A percentile compares a stretch with the other conserved stretches of the same genome.
Conservation (phyloP, 1,284 basidiomycete genomes). For the Sanghuangporus sanghuang region DNA sequence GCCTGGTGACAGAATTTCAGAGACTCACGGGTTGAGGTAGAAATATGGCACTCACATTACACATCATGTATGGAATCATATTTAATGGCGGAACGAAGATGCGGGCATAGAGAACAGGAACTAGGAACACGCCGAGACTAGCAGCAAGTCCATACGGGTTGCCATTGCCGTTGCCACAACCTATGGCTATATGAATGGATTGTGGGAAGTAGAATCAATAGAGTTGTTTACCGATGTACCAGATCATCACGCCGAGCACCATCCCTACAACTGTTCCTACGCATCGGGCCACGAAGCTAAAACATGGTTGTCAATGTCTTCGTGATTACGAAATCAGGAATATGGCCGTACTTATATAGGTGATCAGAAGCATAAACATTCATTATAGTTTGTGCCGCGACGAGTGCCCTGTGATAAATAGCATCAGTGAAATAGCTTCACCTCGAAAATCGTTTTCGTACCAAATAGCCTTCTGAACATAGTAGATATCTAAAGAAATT, state of each 20-base stretch:
- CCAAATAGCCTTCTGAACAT: slow-evolving; percentile 40
- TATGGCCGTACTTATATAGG: slow-evolving; percentile 38
- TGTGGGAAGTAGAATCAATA: neutral
- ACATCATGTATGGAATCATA: slow-evolving; percentile 33
- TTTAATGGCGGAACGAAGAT: slow-evolving; percentile 42
- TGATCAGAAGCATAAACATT: slow-evolving; percentile 61
- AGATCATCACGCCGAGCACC: slow-evolving; percentile 46
- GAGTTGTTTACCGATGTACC: slow-evolving; percentile 33
- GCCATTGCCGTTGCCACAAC: slow-evolving; percentile 44
- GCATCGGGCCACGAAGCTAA: slow-evolving; percentile 29
- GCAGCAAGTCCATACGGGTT: slow-evolving; percentile 55
- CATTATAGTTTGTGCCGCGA: slow-evolving; percentile 63
- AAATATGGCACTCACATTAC: slow-evolving; percentile 30
- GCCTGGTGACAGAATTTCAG: slow-evolving; percentile 24
- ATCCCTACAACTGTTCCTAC: slow-evolving; percentile 41
- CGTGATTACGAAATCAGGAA: slow-evolving; percentile 21
- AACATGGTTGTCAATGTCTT: neutral
- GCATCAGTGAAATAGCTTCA: neutral
- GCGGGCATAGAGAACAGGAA: slow-evolving; percentile 49
- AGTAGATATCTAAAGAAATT: slow-evolving; percentile 34
- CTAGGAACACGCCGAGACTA: slow-evolving; percentile 41
- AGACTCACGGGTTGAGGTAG: neutral
- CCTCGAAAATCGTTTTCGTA: slow-evolving; percentile 19
- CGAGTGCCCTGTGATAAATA: slow-evolving; percentile 44
- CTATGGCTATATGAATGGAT: slow-evolving; percentile 24